These are phyloP conservation scores for Talaromyces liani DNA, from an alignment of 495 filamentous ascomycete species.

Conservation along the genomic window DNA sequence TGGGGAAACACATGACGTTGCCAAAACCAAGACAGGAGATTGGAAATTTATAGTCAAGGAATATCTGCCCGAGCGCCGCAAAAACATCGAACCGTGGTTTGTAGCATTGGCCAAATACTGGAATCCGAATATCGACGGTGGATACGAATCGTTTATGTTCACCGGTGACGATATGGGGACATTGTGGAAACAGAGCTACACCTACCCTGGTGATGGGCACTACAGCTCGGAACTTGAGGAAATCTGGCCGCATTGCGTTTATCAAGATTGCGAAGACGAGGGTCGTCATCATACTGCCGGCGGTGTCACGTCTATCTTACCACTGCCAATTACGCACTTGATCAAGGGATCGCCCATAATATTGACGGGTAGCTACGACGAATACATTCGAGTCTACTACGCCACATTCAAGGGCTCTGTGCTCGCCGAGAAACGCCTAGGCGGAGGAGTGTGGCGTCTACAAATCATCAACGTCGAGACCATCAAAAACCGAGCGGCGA, in stretches of 20 bases:
- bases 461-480: constrained; percentile 44
- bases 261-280: constrained; percentile 28
- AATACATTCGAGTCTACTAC: constrained; percentile 62
- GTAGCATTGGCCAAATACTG: constrained; percentile 25
- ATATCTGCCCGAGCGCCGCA: not conserved
- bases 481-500: constrained; percentile 3
- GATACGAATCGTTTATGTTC: constrained; percentile 24
- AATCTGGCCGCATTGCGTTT: not conserved
- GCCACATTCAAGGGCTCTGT: constrained; percentile 31
- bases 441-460: constrained; percentile 88
- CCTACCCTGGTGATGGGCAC: constrained; percentile 12
- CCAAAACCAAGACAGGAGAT: not conserved
- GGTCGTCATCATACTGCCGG: constrained; percentile 53
- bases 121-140: not conserved
- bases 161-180: constrained; percentile 29
- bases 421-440: constrained; percentile 56
- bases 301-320: constrained; percentile 83
- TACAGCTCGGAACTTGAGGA: not conserved
- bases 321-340: constrained; percentile 34
- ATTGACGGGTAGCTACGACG: constrained; percentile 90
- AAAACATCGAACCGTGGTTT: constrained; percentile 38
- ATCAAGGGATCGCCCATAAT: constrained; percentile 44
- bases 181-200: constrained; percentile 26
- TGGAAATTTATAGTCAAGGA: not conserved
- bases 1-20: constrained; percentile 3